Conservation (phyloP, 176 grass and related monocot genomes). For the Oryza glumipatula region DNA sequence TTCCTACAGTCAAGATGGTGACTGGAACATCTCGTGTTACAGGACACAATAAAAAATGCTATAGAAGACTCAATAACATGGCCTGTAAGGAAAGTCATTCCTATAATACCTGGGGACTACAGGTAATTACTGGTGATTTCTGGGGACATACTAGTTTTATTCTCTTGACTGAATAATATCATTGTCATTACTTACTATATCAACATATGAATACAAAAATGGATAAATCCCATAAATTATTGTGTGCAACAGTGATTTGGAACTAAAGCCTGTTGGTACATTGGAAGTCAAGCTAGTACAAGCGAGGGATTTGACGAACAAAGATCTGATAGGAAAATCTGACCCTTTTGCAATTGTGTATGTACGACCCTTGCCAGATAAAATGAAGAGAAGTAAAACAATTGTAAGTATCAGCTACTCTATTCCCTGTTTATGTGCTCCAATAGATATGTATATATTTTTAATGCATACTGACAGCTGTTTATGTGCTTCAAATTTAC, state of each 20-base stretch:
- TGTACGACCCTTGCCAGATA: slow-evolving; percentile 82
- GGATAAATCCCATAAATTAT: not conserved
- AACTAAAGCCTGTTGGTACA: slow-evolving; percentile 89
- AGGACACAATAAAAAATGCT: slow-evolving; percentile 95
- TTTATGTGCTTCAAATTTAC: slow-evolving; percentile 15
- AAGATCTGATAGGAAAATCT: slow-evolving; percentile 98
- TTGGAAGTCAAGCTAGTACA: slow-evolving; percentile 99
- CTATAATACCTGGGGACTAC: slow-evolving; percentile 96
- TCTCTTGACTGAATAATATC: slow-evolving; percentile 4
- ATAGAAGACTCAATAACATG: slow-evolving; percentile 94
- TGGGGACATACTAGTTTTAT: slow-evolving; percentile 17
- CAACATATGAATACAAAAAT: slow-evolving; percentile 20
- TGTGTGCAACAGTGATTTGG: slow-evolving; percentile 70
- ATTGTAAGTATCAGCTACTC: slow-evolving; percentile 66
- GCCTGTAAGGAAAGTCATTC: slow-evolving; percentile 94
- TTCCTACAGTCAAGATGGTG: slow-evolving; percentile 28
- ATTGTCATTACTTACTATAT: not conserved
- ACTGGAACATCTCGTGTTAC: slow-evolving; percentile 33
- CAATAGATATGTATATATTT: slow-evolving; percentile 18
- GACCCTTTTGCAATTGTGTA: slow-evolving; percentile 86
- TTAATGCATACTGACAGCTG: slow-evolving; percentile 12
- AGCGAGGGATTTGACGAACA: slow-evolving; percentile 84
- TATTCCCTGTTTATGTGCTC: slow-evolving; percentile 13
- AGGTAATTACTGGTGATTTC: slow-evolving; percentile 55
- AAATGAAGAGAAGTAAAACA: slow-evolving; percentile 95